Base-by-base conservation (phyloP, 768 basidiomycete species). In the Botryobasidium botryosum region DNA sequence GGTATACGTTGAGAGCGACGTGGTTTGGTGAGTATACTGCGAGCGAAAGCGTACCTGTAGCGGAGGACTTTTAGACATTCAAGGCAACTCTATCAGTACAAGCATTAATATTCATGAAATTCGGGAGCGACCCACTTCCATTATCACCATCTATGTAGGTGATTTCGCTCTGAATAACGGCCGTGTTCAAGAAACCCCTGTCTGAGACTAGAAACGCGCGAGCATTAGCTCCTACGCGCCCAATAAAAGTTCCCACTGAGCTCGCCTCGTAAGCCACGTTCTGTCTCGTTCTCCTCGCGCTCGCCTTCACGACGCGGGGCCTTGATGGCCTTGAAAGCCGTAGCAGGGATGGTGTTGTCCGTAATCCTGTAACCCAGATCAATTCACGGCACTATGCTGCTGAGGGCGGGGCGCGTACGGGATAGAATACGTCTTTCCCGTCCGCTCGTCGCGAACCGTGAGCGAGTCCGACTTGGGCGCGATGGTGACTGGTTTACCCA, bases 61-160 rank as follows among this genome's bases (percentile, higher is more conserved):
- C 50, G 45, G 40, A 46, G 47, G 7, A 53, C 48, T n/a, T n/a
- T n/a, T n/a, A n/a, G n/a, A n/a, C n/a, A n/a, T n/a, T 45, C 41
- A 40, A 35, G 4, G n/a, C 20, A 28, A n/a, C n/a, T n/a, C n/a
- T n/a, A n/a, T n/a, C n/a, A n/a, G n/a, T n/a, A n/a, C n/a, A n/a
- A n/a, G n/a, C n/a, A n/a, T n/a, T n/a, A n/a, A n/a, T n/a, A n/a
- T n/a, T n/a, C n/a, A n/a, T n/a, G n/a, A n/a, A n/a, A n/a, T n/a
- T n/a, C n/a, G n/a, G n/a, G n/a, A n/a, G n/a, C n/a, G n/a, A n/a
- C n/a, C n/a, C 32, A 79, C 79, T 65, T 62, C 84, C 86, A 31
- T 72, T 78, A 17, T 88, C 83, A 38, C 88, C 88, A 56, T 92
- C 87, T 51, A 92, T 92, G 52, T 77, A 91, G 0, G 87, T 90